Evolutionary conservation across 331 rosid genomes (phyloP), one percentile per base, ranked within the genome.

Genomic region (Prunus yedoensis): DNA sequence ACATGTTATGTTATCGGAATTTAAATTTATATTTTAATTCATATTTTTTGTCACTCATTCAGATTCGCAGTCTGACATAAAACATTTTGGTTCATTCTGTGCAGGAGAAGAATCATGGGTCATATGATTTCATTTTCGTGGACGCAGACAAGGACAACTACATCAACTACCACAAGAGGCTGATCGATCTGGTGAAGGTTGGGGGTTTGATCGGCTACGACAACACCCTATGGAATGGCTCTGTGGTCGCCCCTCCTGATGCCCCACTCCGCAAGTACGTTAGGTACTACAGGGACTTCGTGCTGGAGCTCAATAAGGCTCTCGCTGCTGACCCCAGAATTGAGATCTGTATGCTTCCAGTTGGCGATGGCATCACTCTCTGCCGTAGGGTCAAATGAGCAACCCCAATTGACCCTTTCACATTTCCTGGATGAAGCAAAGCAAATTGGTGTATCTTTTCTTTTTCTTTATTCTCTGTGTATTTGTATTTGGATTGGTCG

Each of bases 151-250:
- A 94, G 73, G 97, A 94, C 85, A 94, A 94, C 73, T 94, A 94
- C 85, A 7, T 94, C 10, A 94, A 94, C 71, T 94, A 91, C 79
- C 98, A 94, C 83, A 81, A 94, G 87, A 88, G 96, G 80, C 45
- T 91, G 59, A 91, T 94, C 1, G 97, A 94, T 0, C 71, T 94
- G 43, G 93, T 91, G 2, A 91, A 90, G 78, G 92, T 94, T 0
- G 98, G 97, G n/a, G 98, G 98, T 7, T 27, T 94, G 53, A 94
- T 94, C 72, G 97, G 96, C 35, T 94, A 94, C 83, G 97, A 94
- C 87, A 94, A 94, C 84, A 91, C 98, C 50, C 72, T 91, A 4
- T 94, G 98, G 98, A 87, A 88, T 21, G 98, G 98, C 2, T 94
- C 97, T 1, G 97, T 91, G 63, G 98, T 86, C 12, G 97, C 97